phyloP scores from a whole-genome alignment of 2,329 filamentous ascomycete species.

The Colletotrichum sp. region DNA sequence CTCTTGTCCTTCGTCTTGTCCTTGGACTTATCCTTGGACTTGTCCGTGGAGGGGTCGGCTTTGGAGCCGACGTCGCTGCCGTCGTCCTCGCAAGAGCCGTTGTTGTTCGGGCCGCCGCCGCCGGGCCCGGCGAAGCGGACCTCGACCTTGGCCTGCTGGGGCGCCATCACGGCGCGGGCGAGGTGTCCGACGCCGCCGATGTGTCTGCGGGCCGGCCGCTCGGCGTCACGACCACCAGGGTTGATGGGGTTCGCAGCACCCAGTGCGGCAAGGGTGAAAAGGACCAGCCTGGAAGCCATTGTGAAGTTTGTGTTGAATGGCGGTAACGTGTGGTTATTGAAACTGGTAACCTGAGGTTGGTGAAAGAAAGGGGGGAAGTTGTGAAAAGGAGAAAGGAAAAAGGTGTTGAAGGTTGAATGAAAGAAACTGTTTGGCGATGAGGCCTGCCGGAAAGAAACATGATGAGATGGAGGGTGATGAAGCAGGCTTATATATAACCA shows the following conservation, averaged over 20 bases:
- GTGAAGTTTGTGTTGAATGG: neutral
- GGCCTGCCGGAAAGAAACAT: neutral
- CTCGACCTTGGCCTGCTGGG: conserved; percentile 3
- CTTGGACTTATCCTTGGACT: neutral
- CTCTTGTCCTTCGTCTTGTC: neutral
- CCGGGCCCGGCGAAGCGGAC: neutral
- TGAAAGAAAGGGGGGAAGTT: neutral
- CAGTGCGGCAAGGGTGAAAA: conserved; percentile 17
- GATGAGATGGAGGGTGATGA: neutral
- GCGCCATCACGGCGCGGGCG: conserved; percentile 1
- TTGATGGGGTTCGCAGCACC: conserved; percentile 12
- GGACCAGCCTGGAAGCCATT: conserved; percentile 16
- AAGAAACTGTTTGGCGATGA: neutral
- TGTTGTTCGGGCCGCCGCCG: neutral
- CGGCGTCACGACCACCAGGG: neutral
- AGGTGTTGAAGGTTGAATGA: neutral
- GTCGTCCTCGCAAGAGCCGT: neutral
- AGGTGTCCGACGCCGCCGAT: neutral
- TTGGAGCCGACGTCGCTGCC: neutral
- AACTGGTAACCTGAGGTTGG: neutral
- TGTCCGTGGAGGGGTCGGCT: neutral
- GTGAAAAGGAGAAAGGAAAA: neutral
- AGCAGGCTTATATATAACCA: neutral
- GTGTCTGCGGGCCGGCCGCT: conserved; percentile 6
- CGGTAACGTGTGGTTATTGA: neutral